Evolutionary conservation across 2,329 filamentous ascomycete genomes (phyloP).

Genomic region (Pestalotiopsis sp.): DNA sequence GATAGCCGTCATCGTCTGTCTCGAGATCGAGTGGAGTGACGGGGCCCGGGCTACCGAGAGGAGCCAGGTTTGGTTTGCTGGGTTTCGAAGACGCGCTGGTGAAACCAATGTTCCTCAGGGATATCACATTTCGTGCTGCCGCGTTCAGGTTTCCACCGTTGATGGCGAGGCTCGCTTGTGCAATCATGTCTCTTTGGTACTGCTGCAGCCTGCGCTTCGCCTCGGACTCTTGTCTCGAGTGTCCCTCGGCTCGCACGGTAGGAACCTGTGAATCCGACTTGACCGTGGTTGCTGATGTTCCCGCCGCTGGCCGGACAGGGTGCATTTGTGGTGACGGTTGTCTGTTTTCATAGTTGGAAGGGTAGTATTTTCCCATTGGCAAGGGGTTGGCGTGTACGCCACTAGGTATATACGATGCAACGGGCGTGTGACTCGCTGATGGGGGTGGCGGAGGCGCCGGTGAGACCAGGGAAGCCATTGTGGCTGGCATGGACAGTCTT

Average conservation of each 20-base stretch:
- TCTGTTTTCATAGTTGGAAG: constrained; percentile 57
- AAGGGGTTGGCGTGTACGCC: constrained; percentile 47
- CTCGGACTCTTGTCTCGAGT: constrained; percentile 44
- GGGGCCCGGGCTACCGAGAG: constrained; percentile 58
- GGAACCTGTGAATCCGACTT: constrained; percentile 38
- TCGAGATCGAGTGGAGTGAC: constrained; percentile 63
- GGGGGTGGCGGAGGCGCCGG: not conserved
- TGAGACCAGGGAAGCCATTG: constrained; percentile 1
- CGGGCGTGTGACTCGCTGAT: constrained; percentile 38
- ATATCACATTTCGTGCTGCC: constrained; percentile 34
- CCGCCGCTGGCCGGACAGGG: constrained; percentile 11
- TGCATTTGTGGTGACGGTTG: constrained; percentile 26
- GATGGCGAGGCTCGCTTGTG: constrained; percentile 52
- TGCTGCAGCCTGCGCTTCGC: constrained; percentile 53
- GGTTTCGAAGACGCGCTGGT: constrained; percentile 31
- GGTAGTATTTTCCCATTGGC: constrained; percentile 64
- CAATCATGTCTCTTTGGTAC: constrained; percentile 62
- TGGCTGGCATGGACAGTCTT: not conserved
- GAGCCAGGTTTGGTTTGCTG: constrained; percentile 50
- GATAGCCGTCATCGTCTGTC: constrained; percentile 38
- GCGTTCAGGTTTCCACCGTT: constrained; percentile 29
- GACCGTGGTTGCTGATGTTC: constrained; percentile 26
- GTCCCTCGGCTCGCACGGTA: constrained; percentile 24
- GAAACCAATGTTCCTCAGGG: constrained; percentile 39
- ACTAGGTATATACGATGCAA: constrained; percentile 52